Evolutionary conservation across 768 basidiomycete species (phyloP).

Genomic region (Rhodotorula sphaerocarpa): DNA sequence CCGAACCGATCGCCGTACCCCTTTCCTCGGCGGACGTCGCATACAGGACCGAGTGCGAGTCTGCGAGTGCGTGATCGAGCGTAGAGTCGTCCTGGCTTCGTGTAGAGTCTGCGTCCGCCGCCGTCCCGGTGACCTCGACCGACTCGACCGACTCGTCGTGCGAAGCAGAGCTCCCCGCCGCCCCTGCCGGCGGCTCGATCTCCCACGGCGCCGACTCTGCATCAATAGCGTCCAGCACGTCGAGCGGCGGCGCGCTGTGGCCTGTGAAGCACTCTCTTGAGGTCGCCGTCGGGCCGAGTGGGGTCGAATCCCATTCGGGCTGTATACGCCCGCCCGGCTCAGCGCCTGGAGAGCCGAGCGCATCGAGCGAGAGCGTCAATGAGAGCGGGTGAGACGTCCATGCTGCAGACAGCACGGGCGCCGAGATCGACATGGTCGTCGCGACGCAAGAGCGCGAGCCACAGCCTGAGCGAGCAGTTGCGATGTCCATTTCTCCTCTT

Average conservation of each 20-base stretch:
- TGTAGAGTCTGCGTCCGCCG: no score
- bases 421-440: neutral
- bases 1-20: no score
- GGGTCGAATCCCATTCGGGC: no score
- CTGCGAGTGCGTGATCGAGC: no score
- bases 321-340: no score
- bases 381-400: neutral
- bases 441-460: neutral
- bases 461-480: neutral
- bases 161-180: neutral
- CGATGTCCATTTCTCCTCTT: neutral
- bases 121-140: neutral
- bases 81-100: no score
- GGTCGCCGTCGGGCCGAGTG: no score
- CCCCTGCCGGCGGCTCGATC: neutral
- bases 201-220: neutral
- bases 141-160: neutral
- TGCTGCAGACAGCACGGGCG: neutral
- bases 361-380: slow-evolving; percentile 4
- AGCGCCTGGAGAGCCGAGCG: no score
- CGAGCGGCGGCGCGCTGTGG: neutral
- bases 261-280: no score
- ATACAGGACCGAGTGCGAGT: no score
- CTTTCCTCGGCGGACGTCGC: no score
- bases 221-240: slow-evolving; percentile 5